Percentiles rank a stretch among this genome's conserved stretches.
Evolutionary conservation across 768 basidiomycete species (phyloP).

Genomic region (Infundibulicybe gibba): DNA sequence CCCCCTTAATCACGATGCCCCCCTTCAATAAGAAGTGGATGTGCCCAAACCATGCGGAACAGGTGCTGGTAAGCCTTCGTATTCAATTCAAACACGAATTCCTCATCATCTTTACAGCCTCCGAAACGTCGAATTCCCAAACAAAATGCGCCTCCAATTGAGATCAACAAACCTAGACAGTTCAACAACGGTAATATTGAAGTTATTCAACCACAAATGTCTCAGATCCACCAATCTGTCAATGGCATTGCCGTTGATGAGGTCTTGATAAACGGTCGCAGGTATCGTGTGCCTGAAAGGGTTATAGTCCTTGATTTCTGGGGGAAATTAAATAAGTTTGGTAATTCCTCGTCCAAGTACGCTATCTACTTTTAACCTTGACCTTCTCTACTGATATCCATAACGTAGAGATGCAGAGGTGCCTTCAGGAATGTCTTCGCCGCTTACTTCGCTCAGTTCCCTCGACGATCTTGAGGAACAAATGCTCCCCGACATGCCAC

Average conservation of each 20-base stretch:
- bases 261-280: slow-evolving; percentile 81
- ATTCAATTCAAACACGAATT: slow-evolving; percentile 5
- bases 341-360: slow-evolving; percentile 37
- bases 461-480: slow-evolving; percentile 57
- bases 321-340: slow-evolving; percentile 64
- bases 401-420: slow-evolving; percentile 30
- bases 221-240: slow-evolving; percentile 29
- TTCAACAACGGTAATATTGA: slow-evolving; percentile 94
- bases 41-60: slow-evolving; percentile 97
- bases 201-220: slow-evolving; percentile 66
- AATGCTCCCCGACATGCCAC: slow-evolving; percentile 18
- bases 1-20: slow-evolving; percentile 84
- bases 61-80: slow-evolving; percentile 60
- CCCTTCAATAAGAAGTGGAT: slow-evolving; percentile 93
- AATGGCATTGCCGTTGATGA: slow-evolving; percentile 69
- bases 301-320: slow-evolving; percentile 95
- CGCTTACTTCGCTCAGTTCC: slow-evolving; percentile 71
- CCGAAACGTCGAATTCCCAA: slow-evolving; percentile 80
- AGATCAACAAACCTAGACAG: slow-evolving; percentile 68
- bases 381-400: not conserved
- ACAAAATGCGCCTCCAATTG: slow-evolving; percentile 61
- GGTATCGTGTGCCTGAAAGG: slow-evolving; percentile 90
- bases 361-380: slow-evolving; percentile 11
- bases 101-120: slow-evolving; percentile 47
- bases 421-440: slow-evolving; percentile 60